Evolutionary conservation across 176 grass and related monocot species (phyloP).

Genomic region (Oryza rufipogon): DNA sequence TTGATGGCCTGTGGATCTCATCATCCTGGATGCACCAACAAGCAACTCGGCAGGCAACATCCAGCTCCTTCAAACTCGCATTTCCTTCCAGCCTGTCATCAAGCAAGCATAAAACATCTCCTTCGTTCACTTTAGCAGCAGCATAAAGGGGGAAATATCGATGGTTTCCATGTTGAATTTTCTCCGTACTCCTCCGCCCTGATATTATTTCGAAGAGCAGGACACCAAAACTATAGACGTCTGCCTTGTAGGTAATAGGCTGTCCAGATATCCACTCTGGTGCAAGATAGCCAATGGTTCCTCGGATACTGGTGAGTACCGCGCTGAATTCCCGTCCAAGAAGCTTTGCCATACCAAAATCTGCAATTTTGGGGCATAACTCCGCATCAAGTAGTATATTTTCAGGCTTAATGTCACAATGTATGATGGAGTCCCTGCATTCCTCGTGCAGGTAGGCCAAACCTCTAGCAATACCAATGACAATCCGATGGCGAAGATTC

Average conservation of each 20-base stretch:
- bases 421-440: slow-evolving; percentile 58
- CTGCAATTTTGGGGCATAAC: slow-evolving; percentile 51
- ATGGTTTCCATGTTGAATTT: not conserved
- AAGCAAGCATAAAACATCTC: slow-evolving; percentile 41
- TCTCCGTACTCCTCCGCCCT: slow-evolving; percentile 28
- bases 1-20: slow-evolving; percentile 38
- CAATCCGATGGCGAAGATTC: slow-evolving; percentile 32
- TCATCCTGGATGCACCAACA: slow-evolving; percentile 56
- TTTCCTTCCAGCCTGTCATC: slow-evolving; percentile 30
- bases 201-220: slow-evolving; percentile 56
- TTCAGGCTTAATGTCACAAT: slow-evolving; percentile 58
- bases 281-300: slow-evolving; percentile 54
- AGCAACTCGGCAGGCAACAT: slow-evolving; percentile 34
- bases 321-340: slow-evolving; percentile 29
- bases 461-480: slow-evolving; percentile 17
- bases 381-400: slow-evolving; percentile 45
- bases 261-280: slow-evolving; percentile 46
- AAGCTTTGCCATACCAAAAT: slow-evolving; percentile 62
- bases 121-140: slow-evolving; percentile 34
- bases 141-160: slow-evolving; percentile 30
- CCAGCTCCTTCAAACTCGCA: slow-evolving; percentile 29
- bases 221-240: slow-evolving; percentile 55
- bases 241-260: slow-evolving; percentile 43
- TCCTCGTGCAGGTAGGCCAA: slow-evolving; percentile 55
- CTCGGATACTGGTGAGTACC: slow-evolving; percentile 43